Evolutionary conservation across 2,329 filamentous ascomycete genomes (phyloP).

Genomic region (Ceratocystis albifundus): DNA sequence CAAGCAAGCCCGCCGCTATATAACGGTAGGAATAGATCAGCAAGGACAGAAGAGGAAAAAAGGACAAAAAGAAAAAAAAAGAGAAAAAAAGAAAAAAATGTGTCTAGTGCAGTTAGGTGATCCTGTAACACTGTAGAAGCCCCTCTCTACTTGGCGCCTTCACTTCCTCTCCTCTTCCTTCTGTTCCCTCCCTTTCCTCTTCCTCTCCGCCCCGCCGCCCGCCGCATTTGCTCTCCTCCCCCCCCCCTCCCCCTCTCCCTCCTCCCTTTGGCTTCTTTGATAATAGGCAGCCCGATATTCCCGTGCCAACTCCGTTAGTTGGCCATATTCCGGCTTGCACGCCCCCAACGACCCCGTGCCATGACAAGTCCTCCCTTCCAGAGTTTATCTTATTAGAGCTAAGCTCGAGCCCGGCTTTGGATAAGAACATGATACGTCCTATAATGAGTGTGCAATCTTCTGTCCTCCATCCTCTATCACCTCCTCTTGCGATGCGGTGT

Average conservation of each 20-base stretch:
- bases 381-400: background rate
- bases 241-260: background rate
- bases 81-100: background rate
- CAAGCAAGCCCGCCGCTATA: background rate
- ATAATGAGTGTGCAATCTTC: background rate
- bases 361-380: background rate
- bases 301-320: background rate
- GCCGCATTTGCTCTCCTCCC: background rate
- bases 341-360: background rate
- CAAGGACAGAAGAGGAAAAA: background rate
- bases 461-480: too few relatives aligned
- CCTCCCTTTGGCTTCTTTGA: background rate
- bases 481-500: too few relatives aligned
- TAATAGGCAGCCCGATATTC: background rate
- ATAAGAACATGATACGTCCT: constrained; percentile 3
- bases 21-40: background rate
- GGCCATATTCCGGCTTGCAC: background rate
- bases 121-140: background rate
- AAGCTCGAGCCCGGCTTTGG: background rate
- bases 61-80: background rate
- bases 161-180: background rate
- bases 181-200: background rate
- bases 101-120: background rate
- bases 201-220: background rate
- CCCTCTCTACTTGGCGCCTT: background rate